A percentile compares a stretch with the other conserved stretches of the same genome.
These are phyloP conservation scores for Trametes coccinea DNA, from an alignment of 768 basidiomycete species.

Conservation along the genomic window DNA sequence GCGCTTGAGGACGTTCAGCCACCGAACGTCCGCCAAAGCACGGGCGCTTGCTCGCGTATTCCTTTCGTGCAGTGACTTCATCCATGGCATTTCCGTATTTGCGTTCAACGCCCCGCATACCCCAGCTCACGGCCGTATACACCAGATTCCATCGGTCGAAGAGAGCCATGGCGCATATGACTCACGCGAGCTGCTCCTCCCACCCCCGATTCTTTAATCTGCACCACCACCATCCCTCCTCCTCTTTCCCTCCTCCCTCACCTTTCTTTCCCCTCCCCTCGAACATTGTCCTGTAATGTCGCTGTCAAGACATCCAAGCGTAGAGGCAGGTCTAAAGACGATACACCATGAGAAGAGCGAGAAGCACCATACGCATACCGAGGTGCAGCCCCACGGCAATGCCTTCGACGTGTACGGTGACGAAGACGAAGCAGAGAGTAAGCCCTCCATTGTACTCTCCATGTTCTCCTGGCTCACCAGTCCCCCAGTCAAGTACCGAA, in stretches of 20 bases:
- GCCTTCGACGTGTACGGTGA: slow-evolving; percentile 31
- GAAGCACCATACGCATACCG: background rate
- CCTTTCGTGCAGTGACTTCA: slow-evolving; percentile 4
- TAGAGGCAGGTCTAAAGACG: background rate
- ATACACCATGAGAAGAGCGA: background rate
- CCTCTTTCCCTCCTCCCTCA: background rate
- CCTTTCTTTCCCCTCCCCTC: background rate
- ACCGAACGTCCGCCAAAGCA: background rate
- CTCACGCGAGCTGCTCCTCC: background rate
- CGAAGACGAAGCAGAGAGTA: slow-evolving; percentile 28
- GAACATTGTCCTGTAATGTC: background rate
- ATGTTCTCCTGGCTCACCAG: background rate
- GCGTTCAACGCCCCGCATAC: background rate
- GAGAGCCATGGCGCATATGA: background rate
- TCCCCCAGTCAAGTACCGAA: slow-evolving; percentile 31
- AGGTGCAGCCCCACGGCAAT: slow-evolving; percentile 1
- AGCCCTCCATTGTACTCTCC: background rate
- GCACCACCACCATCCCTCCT: background rate
- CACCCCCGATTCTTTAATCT: background rate
- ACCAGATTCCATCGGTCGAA: background rate
- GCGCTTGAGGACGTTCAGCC: background rate
- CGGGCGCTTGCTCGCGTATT: slow-evolving; percentile 4
- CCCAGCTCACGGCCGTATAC: background rate
- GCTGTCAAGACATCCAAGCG: background rate
- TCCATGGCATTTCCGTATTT: slow-evolving; percentile 10